A percentile compares a stretch with the other conserved stretches of the same genome.
These are phyloP conservation scores for Saccharomycopsis fibuligera DNA, from an alignment of 805 yeast genomes.

Conservation along the genomic window DNA sequence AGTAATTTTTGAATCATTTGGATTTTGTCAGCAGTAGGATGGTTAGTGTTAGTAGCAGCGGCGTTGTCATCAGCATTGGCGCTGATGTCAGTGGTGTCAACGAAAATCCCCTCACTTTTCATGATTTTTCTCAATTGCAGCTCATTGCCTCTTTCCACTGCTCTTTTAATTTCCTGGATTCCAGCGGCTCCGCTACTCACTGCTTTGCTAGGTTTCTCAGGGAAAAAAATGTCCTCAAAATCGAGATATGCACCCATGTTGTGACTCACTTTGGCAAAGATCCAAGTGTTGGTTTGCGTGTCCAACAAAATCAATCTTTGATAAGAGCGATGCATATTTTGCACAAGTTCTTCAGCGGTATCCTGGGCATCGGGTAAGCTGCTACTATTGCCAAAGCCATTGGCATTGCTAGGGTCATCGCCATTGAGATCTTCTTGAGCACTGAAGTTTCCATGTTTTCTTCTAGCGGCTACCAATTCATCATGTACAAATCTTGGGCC, in stretches of 20 bases:
- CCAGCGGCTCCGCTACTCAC: too few relatives aligned
- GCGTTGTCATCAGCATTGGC: too few relatives aligned
- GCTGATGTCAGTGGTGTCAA: too few relatives aligned
- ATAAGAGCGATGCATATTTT: not conserved
- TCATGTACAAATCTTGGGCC: not conserved
- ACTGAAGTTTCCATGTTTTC: not conserved
- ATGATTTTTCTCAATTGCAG: not conserved
- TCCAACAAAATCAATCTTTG: constrained; percentile 12
- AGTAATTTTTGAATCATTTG: not conserved
- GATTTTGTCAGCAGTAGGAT: not conserved
- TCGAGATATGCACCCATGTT: not conserved
- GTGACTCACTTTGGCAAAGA: constrained; percentile 6
- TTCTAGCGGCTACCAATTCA: constrained; percentile 4
- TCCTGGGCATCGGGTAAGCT: constrained; percentile 12
- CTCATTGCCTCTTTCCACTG: not conserved
- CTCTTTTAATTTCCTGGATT: not conserved
- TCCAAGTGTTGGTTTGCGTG: constrained; percentile 5
- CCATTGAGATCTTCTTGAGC: not conserved
- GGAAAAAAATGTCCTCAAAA: not conserved
- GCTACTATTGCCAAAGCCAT: too few relatives aligned
- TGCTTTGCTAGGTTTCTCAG: not conserved
- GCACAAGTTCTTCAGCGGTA: not conserved
- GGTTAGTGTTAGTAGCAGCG: too few relatives aligned
- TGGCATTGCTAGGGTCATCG: not conserved
- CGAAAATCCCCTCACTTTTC: too few relatives aligned